Evolutionary conservation across 306 rosid genomes (phyloP).

Genomic region (Fragaria ananassa): DNA sequence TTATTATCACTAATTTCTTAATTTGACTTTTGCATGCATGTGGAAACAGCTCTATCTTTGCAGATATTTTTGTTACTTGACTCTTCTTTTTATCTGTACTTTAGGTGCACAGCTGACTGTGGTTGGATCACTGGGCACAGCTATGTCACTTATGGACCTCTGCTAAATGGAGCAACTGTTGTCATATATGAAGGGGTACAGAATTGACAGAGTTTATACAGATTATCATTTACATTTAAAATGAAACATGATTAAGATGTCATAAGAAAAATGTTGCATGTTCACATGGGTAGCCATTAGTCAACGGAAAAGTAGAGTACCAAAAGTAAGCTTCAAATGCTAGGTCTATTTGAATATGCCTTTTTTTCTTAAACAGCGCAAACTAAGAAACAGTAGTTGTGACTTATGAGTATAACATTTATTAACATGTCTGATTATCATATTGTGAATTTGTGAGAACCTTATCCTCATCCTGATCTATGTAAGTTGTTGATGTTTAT

Average conservation of each 20-base stretch:
- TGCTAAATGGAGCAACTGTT: conserved; percentile 80
- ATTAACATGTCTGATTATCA: not conserved
- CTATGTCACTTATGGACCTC: conserved; percentile 93
- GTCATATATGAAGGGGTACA: conserved; percentile 90
- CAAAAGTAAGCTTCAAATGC: conserved; percentile 3
- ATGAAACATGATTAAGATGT: conserved; percentile 3
- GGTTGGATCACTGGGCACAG: conserved; percentile 99
- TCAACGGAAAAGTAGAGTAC: conserved; percentile 1
- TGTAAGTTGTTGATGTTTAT: not conserved
- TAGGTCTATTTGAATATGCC: not conserved
- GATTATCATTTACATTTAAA: conserved; percentile 16
- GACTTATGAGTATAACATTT: not conserved
- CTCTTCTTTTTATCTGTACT: conserved; percentile 21
- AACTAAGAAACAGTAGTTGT: not conserved
- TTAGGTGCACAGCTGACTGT: conserved; percentile 99
- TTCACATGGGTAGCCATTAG: conserved; percentile 20
- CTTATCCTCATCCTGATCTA: not conserved
- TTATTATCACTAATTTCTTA: conserved; percentile 16
- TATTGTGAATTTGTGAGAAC: conserved; percentile 3
- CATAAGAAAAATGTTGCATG: conserved; percentile 5
- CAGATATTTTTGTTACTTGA: not conserved
- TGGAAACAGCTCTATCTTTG: conserved; percentile 6
- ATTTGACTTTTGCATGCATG: conserved; percentile 16
- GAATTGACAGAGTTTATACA: conserved; percentile 19
- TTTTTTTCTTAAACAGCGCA: not conserved